Evolutionary conservation across 176 grass and related monocot genomes (phyloP).

Genomic region (Zea luxurians): DNA sequence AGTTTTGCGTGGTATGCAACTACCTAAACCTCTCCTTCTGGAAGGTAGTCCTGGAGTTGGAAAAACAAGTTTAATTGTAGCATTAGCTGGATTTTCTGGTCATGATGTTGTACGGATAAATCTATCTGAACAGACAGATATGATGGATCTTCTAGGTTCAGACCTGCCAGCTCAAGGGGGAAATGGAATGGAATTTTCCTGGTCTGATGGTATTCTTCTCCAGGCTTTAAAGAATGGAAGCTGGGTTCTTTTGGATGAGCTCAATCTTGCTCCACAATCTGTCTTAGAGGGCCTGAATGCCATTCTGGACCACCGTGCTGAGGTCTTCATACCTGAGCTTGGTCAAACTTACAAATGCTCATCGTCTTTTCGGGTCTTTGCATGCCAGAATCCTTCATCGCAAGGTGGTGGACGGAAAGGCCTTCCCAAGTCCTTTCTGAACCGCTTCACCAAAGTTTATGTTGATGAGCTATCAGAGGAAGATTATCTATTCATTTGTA

Average conservation of each 20-base stretch:
- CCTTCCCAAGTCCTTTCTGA: slow-evolving; percentile 89
- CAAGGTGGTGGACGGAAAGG: slow-evolving; percentile 94
- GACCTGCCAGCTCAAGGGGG: slow-evolving; percentile 78
- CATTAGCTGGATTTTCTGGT: slow-evolving; percentile 74
- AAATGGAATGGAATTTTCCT: slow-evolving; percentile 83
- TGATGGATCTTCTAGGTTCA: slow-evolving; percentile 98
- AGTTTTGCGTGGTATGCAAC: slow-evolving; percentile 86
- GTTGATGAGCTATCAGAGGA: slow-evolving; percentile 79
- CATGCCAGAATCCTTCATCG: slow-evolving; percentile 88
- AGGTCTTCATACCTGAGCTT: slow-evolving; percentile 96
- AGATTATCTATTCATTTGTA: slow-evolving; percentile 83
- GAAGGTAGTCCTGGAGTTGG: slow-evolving; percentile 99
- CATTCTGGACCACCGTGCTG: slow-evolving; percentile 93
- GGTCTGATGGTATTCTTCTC: slow-evolving; percentile 98
- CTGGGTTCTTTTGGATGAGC: slow-evolving; percentile 97
- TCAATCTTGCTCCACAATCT: slow-evolving; percentile 96
- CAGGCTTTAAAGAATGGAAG: slow-evolving; percentile 94
- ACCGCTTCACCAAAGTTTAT: slow-evolving; percentile 98
- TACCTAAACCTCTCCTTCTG: slow-evolving; percentile 87
- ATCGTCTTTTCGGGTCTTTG: slow-evolving; percentile 81
- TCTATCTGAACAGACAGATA: slow-evolving; percentile 96
- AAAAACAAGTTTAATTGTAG: slow-evolving; percentile 89
- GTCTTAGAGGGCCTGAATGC: slow-evolving; percentile 94
- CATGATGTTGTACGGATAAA: slow-evolving; percentile 89
- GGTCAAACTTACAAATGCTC: slow-evolving; percentile 78